Percentiles rank a stretch among this genome's conserved stretches.
Evolutionary conservation across 176 grass and related monocot species (phyloP).

Genomic region (Hordeum vulgare): DNA sequence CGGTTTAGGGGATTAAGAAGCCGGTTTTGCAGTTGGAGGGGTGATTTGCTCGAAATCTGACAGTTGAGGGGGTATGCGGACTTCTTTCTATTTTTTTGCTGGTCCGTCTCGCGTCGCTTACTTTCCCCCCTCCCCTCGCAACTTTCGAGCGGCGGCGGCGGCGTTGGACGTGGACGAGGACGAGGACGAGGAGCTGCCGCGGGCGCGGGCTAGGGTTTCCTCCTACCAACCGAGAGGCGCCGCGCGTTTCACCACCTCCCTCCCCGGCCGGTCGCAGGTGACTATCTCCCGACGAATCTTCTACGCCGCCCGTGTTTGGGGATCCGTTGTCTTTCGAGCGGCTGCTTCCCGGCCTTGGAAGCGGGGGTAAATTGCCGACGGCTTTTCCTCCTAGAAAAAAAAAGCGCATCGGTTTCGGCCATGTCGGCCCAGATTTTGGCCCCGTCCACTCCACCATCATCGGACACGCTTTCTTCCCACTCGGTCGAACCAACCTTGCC

Average conservation of each 20-base stretch:
- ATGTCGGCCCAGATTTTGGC: background rate
- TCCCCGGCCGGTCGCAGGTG: background rate
- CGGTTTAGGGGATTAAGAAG: too few species aligned
- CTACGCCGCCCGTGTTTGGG: background rate
- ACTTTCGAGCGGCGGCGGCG: background rate
- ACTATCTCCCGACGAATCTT: background rate
- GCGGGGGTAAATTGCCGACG: background rate
- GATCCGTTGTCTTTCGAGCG: background rate
- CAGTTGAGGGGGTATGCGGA: too few species aligned
- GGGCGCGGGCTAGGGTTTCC: constrained; percentile 51
- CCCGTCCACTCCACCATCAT: background rate
- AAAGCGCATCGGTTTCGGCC: background rate
- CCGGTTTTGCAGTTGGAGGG: too few species aligned
- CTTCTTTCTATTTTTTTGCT: background rate
- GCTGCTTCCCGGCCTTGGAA: background rate
- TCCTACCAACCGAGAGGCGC: background rate
- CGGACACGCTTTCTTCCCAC: background rate
- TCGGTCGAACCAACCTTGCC: background rate
- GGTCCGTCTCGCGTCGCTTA: constrained; percentile 36
- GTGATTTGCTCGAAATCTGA: too few species aligned
- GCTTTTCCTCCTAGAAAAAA: too few species aligned
- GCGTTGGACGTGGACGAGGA: background rate
- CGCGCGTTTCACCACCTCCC: background rate
- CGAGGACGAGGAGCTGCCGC: background rate
- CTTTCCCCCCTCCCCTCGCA: constrained; percentile 1